These are phyloP conservation scores for Aspergillus carbonarius DNA, from an alignment of 2,329 filamentous ascomycete genomes.

Conservation along the genomic window DNA sequence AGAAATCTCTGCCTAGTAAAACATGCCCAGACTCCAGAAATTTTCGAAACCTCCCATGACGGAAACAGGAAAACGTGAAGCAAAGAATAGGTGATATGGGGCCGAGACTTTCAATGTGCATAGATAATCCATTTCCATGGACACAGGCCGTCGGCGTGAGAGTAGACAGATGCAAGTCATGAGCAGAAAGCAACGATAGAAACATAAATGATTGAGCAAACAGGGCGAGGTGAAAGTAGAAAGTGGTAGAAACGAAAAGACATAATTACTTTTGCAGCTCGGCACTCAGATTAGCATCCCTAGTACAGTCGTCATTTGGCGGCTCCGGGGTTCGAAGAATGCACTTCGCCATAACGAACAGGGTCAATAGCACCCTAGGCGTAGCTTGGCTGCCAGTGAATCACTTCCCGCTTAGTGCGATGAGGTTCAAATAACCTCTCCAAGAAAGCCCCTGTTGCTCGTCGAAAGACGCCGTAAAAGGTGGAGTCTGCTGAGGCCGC, in stretches of 20 bases:
- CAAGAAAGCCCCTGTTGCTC: constrained; percentile 49
- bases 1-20: constrained; percentile 33
- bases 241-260: constrained; percentile 14
- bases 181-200: constrained; percentile 15
- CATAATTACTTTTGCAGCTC: constrained; percentile 49
- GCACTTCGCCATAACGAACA: constrained; percentile 56
- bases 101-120: constrained; percentile 27
- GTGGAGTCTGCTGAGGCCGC: constrained; percentile 62
- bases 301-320: constrained; percentile 54
- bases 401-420: constrained; percentile 51
- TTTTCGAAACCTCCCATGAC: constrained; percentile 33
- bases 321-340: constrained; percentile 53
- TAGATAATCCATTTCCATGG: constrained; percentile 24
- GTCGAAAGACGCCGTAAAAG: constrained; percentile 62
- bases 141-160: constrained; percentile 23
- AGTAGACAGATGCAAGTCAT: constrained; percentile 23
- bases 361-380: constrained; percentile 50
- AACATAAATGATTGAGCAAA: constrained; percentile 15
- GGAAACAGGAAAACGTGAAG: constrained; percentile 22
- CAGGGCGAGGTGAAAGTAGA: constrained; percentile 10
- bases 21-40: constrained; percentile 38
- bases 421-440: constrained; percentile 55
- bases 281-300: constrained; percentile 53
- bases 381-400: constrained; percentile 33
- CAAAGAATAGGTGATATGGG: constrained; percentile 11